phyloP scores from a whole-genome alignment of 805 yeast species.

The Lipomyces lipofer region DNA sequence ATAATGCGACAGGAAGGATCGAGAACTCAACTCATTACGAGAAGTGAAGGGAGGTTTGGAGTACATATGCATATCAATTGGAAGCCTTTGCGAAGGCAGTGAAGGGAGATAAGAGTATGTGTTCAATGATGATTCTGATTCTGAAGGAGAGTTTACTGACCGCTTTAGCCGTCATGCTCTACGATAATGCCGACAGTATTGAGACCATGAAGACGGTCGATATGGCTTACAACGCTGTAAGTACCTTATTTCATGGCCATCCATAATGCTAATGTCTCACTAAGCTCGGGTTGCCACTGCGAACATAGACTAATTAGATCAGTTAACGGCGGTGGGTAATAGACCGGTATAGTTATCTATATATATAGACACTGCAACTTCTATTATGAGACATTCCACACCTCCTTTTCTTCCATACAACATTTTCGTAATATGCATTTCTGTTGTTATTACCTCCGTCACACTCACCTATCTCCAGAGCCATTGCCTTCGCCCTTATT shows the following conservation, averaged over 20 bases:
- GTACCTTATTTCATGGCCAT: neutral
- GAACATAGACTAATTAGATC: neutral
- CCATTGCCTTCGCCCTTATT: too few species aligned
- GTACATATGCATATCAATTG: constrained; percentile 25
- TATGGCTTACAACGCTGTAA: constrained; percentile 28
- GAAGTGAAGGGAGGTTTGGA: constrained; percentile 23
- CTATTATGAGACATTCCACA: too few species aligned
- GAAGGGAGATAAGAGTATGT: constrained; percentile 8
- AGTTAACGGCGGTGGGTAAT: too few species aligned
- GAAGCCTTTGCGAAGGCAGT: constrained; percentile 22
- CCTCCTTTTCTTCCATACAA: too few species aligned
- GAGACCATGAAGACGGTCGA: constrained; percentile 24
- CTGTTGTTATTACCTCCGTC: too few species aligned
- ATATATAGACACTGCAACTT: too few species aligned
- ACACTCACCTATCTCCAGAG: too few species aligned
- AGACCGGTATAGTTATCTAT: too few species aligned
- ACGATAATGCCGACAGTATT: constrained; percentile 16
- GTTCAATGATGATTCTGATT: too few species aligned
- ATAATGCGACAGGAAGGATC: constrained; percentile 13
- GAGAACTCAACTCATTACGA: constrained; percentile 3
- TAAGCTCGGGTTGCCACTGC: constrained; percentile 5
- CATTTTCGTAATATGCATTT: too few species aligned
- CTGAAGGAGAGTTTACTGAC: too few species aligned
- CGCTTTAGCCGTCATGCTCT: neutral
- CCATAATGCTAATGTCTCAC: neutral